phyloP scores from a whole-genome alignment of 768 basidiomycete species.

The Suillus occidentalis region DNA sequence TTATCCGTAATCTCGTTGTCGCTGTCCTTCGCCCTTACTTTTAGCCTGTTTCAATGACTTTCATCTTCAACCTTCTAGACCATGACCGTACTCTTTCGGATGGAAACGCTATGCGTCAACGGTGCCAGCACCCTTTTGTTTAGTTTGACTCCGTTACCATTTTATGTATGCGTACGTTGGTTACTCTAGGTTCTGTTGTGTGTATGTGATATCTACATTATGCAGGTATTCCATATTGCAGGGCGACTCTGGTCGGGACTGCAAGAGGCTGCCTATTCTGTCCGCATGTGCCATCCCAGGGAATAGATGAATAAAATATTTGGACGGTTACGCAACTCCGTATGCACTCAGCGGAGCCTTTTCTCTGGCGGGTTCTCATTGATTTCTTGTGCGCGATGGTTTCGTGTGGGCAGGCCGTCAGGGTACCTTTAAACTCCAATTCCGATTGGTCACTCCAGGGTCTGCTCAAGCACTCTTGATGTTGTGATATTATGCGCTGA shows the following conservation, averaged over 20 bases:
- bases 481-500: neutral
- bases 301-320: neutral
- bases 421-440: neutral
- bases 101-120: conserved; percentile 1
- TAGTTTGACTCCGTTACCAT: conserved; percentile 14
- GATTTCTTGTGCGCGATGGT: neutral
- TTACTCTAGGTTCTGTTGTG: conserved; percentile 20
- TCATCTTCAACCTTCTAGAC: conserved; percentile 12
- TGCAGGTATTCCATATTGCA: conserved; percentile 8
- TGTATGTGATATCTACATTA: conserved; percentile 7
- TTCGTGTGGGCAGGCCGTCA: neutral
- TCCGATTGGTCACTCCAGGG: neutral
- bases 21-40: conserved; percentile 17
- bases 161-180: conserved; percentile 18
- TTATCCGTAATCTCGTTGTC: conserved; percentile 18
- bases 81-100: conserved; percentile 12
- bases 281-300: neutral
- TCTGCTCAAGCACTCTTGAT: neutral
- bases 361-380: neutral
- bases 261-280: neutral
- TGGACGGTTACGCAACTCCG: too few relatives aligned
- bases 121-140: conserved; percentile 15
- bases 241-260: neutral
- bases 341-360: neutral
- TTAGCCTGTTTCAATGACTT: conserved; percentile 23